Evolutionary conservation across 352 stramenopile species (phyloP), one percentile per base, ranked within the genome.

Genomic region (Globisporangium orthogonon): DNA sequence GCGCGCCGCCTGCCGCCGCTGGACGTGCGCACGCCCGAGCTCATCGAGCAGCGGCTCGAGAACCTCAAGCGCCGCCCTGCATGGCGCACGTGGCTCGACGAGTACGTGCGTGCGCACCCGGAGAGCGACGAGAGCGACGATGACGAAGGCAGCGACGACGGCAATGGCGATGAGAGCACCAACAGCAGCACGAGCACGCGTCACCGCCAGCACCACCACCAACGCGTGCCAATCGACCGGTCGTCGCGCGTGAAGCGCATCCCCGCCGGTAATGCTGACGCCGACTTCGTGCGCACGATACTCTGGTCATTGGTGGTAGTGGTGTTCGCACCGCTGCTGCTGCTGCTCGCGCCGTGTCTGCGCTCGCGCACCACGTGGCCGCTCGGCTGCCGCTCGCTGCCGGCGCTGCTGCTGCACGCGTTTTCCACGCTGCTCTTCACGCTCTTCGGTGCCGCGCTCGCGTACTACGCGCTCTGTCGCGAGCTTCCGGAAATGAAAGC

Each of bases 41-140:
- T 87, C 66, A 94, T 94, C 39, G 82, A 89, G 51, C 74, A 94
- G 63, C 80, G 84, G 15, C 69, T 94, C 53, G 84, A 94, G 59
- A 94, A 94, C 71, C 77, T 94, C 65, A 94, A 94, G 69, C 74
- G 80, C 46, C 78, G 74, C 41, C 78, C 70, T 7, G 76, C 70
- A 29, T 90, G 76, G 76, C 58, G 45, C 23, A 49, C 77, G 52
- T 94, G 71, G 47, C 62, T 94, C 48, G 81, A 94, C 61, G 69
- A 88, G 49, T 94, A 91, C 62, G 84, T 94, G 41, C 47, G 73
- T 37, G 66, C 73, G 11, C 68, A 84, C 52, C 62, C 78, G 45
- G 54, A 69, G 30, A 76, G 62, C 28, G 65, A 76, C 18, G 63
- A 58, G 30, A 79, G 88, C 23, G 51, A 61, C 44, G 66, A 69